Conservation (phyloP, 257 asterid genomes). For the Nicotiana undulata region DNA sequence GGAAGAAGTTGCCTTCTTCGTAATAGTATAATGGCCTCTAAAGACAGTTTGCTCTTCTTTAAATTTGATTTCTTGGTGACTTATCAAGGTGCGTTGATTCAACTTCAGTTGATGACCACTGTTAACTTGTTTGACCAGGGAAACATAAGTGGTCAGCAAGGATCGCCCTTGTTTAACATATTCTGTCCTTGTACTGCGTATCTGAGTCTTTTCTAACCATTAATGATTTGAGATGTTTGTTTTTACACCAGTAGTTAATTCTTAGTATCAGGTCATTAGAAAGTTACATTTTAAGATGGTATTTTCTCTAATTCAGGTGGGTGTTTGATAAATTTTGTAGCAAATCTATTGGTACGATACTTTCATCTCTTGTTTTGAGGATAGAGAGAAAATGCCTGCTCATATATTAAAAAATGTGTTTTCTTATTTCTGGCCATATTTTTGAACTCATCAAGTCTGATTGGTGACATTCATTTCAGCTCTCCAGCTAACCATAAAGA, state of each 20-base stretch:
- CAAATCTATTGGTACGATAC: no score
- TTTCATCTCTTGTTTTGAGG: background rate
- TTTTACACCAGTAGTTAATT: background rate
- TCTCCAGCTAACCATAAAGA: slow-evolving; percentile 56
- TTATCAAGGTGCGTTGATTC: background rate
- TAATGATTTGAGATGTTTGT: background rate
- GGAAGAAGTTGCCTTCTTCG: background rate
- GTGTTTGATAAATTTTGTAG: background rate
- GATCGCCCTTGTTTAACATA: background rate
- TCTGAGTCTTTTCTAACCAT: background rate
- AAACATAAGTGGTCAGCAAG: background rate
- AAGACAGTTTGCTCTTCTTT: background rate
- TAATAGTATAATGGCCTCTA: background rate
- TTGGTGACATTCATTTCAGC: slow-evolving; percentile 30
- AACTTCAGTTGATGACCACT: background rate
- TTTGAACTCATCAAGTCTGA: background rate
- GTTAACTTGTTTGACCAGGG: background rate
- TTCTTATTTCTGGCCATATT: background rate
- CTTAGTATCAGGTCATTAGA: background rate
- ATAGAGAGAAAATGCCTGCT: background rate
- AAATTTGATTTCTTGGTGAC: background rate
- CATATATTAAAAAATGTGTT: no score
- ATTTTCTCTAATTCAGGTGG: background rate
- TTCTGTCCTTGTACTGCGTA: background rate
- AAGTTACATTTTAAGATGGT: background rate